Base-by-base conservation (phyloP, 495 filamentous ascomycete species). In the Aspergillus saccharolyticus region DNA sequence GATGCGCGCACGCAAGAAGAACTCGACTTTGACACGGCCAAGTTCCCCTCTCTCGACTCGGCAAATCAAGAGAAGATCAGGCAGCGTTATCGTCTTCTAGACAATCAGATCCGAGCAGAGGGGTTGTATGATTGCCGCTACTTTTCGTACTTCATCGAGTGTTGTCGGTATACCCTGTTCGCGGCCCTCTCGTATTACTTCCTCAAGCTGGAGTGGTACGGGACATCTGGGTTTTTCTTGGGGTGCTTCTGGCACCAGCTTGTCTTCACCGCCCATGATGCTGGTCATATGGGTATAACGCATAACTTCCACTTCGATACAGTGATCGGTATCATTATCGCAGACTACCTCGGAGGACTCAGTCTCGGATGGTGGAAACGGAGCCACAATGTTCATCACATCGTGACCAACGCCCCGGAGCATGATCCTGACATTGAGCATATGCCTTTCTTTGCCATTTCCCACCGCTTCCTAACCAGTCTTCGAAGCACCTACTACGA, bases 371-470 rank as follows among this genome's bases (percentile, higher is more conserved):
- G 94, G 94, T 98, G 94, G 94, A 98, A 98, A 70, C 81, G 83
- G 53, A 97, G 85, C 69, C 94, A 98, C 74, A 98, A 98, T 70
- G 94, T 98, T 22, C 94, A 98, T 68, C 94, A 98, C 63, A 91
- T 98, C 62, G 89, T 98, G 33, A 98, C 94, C 17, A 98, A 98
- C 72, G 88, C 87, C 48, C 90, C 94, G 21, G 94, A 97, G 68
- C 94, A 98, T 70, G 94, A 98, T 67, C 94, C 94, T 1, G 94
- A 98, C 70, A 98, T 97, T 59, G 85, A 98, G 70, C 91, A 96
- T 62, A 86, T 98, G 77, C 94, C 94, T 1, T 92, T 97, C 75
- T 89, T 98, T 68, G 94, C 94, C 60, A 80, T 97, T 54, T 92
- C 87, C 8, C 94, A 96, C 66, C 84, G 90, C 47, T 90, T 97